These are phyloP conservation scores for Cinchona pubescens DNA, from an alignment of 257 asterid species.

Conservation along the genomic window DNA sequence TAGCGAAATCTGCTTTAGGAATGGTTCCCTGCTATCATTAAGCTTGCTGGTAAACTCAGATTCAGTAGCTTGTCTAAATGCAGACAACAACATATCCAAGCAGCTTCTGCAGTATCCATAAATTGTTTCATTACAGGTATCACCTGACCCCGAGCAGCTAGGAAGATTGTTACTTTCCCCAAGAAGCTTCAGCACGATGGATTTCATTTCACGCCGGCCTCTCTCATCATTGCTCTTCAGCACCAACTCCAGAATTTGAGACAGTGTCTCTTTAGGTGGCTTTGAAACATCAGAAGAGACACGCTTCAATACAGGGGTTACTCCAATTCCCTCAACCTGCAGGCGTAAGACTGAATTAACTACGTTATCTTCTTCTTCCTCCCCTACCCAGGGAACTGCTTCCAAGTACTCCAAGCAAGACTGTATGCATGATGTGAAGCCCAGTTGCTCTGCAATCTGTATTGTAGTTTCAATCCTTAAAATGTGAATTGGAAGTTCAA, in stretches of 20 bases:
- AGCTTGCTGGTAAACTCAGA: constrained; percentile 33
- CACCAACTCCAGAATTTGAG: constrained; percentile 69
- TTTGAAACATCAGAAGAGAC: constrained; percentile 56
- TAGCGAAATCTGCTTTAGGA: constrained; percentile 41
- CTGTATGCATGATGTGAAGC: constrained; percentile 58
- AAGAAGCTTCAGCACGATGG: constrained; percentile 77
- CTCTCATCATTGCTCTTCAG: constrained; percentile 83
- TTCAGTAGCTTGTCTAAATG: constrained; percentile 69
- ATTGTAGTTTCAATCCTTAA: constrained; percentile 11
- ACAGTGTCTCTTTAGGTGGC: constrained; percentile 61
- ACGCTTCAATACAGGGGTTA: constrained; percentile 72
- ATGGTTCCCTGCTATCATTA: constrained; percentile 35
- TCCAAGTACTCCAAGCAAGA: constrained; percentile 89
- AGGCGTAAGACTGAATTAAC: constrained; percentile 62
- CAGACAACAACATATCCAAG: constrained; percentile 44
- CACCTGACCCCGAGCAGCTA: constrained; percentile 50
- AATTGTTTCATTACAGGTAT: constrained; percentile 54
- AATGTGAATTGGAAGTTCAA: not conserved
- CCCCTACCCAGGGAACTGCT: constrained; percentile 99
- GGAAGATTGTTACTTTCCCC: constrained; percentile 56
- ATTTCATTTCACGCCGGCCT: constrained; percentile 84
- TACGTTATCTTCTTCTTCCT: constrained; percentile 90
- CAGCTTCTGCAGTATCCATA: constrained; percentile 61
- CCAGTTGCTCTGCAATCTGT: constrained; percentile 75
- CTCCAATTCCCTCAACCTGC: constrained; percentile 61